A percentile compares a stretch with the other conserved stretches of the same genome.
phyloP scores from a whole-genome alignment of 2,329 filamentous ascomycete species.

The Colletotrichum scovillei region DNA sequence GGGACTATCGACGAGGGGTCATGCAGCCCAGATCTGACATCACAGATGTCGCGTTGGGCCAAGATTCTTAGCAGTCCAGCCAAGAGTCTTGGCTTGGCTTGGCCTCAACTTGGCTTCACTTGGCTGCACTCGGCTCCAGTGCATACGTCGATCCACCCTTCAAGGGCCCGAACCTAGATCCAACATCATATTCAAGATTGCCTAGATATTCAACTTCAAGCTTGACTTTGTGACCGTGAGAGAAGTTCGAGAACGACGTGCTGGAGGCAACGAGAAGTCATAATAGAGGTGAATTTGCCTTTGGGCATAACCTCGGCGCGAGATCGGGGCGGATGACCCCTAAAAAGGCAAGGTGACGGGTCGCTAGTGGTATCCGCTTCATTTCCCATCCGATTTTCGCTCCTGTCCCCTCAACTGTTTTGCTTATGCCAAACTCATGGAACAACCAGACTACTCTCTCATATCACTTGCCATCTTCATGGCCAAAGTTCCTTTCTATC shows the following conservation, averaged over 20 bases:
- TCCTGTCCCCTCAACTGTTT: background rate
- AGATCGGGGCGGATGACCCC: background rate
- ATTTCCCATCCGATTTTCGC: background rate
- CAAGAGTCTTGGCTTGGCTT: slow-evolving; percentile 14
- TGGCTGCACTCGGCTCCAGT: slow-evolving; percentile 4
- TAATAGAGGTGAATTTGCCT: background rate
- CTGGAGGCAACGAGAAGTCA: background rate
- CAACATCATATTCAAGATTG: background rate
- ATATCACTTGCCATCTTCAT: background rate
- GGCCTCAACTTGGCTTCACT: slow-evolving; percentile 11
- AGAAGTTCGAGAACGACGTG: background rate
- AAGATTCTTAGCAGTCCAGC: slow-evolving; percentile 16
- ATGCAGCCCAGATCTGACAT: background rate
- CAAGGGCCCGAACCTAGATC: slow-evolving; percentile 20
- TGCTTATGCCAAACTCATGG: rapidly evolving
- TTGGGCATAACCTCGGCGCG: background rate
- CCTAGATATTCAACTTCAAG: background rate
- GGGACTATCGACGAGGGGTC: background rate
- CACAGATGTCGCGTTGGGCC: background rate
- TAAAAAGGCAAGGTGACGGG: background rate
- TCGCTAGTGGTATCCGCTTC: background rate
- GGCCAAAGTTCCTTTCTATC: background rate
- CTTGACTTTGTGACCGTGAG: background rate
- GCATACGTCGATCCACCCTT: slow-evolving; percentile 3
- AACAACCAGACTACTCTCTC: background rate